Evolutionary conservation across 2,329 filamentous ascomycete species (phyloP).

Genomic region (Xylariaceae sp.): DNA sequence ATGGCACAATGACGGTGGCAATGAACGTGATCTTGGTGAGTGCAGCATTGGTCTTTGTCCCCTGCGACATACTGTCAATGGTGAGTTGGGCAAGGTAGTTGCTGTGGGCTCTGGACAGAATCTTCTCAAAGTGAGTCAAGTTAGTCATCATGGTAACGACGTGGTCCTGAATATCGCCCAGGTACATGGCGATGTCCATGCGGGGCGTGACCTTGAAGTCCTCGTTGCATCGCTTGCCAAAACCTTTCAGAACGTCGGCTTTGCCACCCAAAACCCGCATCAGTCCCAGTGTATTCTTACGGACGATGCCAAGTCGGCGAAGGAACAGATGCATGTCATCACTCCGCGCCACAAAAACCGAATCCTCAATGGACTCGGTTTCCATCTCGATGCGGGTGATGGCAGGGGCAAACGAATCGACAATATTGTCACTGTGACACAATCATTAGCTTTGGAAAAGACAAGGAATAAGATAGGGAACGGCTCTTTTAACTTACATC

Average conservation of each 20-base stretch:
- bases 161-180: constrained; percentile 98
- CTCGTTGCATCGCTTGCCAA: constrained; percentile 98
- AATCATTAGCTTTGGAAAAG: constrained; percentile 22
- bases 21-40: constrained; percentile 94
- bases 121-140: constrained; percentile 93
- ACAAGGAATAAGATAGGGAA: not conserved
- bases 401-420: constrained; percentile 88
- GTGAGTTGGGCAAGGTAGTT: constrained; percentile 95
- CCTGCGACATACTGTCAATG: constrained; percentile 85
- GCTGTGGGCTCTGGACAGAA: constrained; percentile 87
- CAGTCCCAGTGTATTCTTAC: constrained; percentile 92
- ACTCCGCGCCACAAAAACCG: constrained; percentile 86
- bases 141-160: constrained; percentile 99
- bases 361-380: constrained; percentile 90
- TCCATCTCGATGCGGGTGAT: constrained; percentile 85
- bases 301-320: constrained; percentile 81
- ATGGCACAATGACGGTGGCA: constrained; percentile 90
- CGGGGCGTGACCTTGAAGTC: constrained; percentile 93
- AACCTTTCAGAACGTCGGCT: constrained; percentile 96
- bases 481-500: constrained; percentile 60
- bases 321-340: constrained; percentile 88
- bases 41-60: constrained; percentile 82
- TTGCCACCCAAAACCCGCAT: constrained; percentile 93
- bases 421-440: constrained; percentile 77
- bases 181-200: constrained; percentile 93